Percentiles rank a stretch among this genome's conserved stretches.
These are phyloP conservation scores for Colletotrichum sublineola DNA, from an alignment of 2,329 filamentous ascomycete genomes.

Conservation along the genomic window DNA sequence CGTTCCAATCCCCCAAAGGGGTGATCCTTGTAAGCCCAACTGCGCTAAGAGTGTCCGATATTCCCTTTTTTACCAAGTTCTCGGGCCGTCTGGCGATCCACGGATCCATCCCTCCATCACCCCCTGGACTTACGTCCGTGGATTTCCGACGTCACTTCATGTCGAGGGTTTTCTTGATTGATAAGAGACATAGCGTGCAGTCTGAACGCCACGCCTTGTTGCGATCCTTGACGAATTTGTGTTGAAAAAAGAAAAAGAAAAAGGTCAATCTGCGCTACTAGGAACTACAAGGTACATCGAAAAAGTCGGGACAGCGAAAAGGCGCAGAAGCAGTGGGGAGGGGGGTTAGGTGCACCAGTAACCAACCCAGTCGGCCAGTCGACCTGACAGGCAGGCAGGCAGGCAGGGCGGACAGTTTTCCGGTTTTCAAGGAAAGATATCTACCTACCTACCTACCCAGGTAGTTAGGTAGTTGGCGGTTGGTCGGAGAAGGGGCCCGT, in stretches of 20 bases:
- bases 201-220: not conserved
- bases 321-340: not conserved
- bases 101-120: not conserved
- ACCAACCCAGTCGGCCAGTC: too few relatives aligned
- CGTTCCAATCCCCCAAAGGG: not conserved
- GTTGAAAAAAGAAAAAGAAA: not conserved
- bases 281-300: not conserved
- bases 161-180: not conserved
- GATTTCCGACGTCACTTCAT: constrained; percentile 7
- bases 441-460: too few relatives aligned
- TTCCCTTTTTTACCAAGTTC: not conserved
- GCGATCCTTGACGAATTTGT: not conserved
- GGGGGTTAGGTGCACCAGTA: not conserved
- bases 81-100: constrained; percentile 6
- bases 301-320: not conserved
- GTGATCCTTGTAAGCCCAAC: not conserved
- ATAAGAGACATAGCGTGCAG: not conserved
- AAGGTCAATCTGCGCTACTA: not conserved
- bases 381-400: not conserved
- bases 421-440: not conserved
- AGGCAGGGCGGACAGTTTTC: too few relatives aligned
- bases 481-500: not conserved
- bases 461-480: too few relatives aligned
- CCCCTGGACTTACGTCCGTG: not conserved
- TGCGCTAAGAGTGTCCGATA: not conserved